These are phyloP conservation scores for Hibiscus mutabilis DNA, from an alignment of 345 rosid species.

Conservation along the genomic window DNA sequence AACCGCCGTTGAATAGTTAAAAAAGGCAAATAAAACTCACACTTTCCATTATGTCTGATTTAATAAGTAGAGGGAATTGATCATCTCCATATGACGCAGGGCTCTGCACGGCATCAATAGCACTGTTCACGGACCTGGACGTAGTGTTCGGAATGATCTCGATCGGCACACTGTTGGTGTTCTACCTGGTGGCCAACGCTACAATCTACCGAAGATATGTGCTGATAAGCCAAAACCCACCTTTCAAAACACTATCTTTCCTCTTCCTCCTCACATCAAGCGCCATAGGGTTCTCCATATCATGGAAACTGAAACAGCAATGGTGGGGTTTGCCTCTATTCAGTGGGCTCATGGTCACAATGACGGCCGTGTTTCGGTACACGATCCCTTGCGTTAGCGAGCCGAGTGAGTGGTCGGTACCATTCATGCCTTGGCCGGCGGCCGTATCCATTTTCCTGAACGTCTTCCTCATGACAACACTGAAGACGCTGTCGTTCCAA, in stretches of 20 bases:
- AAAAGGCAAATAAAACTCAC: background rate
- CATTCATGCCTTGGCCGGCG: conserved; percentile 94
- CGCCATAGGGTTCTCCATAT: conserved; percentile 58
- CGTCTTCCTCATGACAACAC: conserved; percentile 61
- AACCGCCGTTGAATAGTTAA: background rate
- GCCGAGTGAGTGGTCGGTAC: conserved; percentile 60
- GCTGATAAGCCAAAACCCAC: conserved; percentile 40
- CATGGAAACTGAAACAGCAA: conserved; percentile 51
- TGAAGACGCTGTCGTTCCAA: conserved; percentile 47
- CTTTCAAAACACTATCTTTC: conserved; percentile 49
- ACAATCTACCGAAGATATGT: conserved; percentile 62
- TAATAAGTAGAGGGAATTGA: background rate
- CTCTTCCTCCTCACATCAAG: conserved; percentile 60
- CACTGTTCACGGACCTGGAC: conserved; percentile 71
- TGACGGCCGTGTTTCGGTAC: conserved; percentile 45
- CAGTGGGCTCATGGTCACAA: conserved; percentile 27
- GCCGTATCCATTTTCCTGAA: conserved; percentile 66
- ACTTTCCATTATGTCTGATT: background rate
- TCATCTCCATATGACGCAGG: conserved; percentile 37
- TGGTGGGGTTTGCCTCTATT: conserved; percentile 53
- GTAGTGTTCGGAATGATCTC: conserved; percentile 65
- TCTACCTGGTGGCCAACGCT: conserved; percentile 85
- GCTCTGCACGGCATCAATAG: conserved; percentile 82
- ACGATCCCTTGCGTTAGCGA: conserved; percentile 20
- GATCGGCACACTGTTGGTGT: conserved; percentile 76